A percentile compares a stretch with the other conserved stretches of the same genome.
Evolutionary conservation across 164 flowering plant genomes (phyloP).

Genomic region (Vitis amurensis): DNA sequence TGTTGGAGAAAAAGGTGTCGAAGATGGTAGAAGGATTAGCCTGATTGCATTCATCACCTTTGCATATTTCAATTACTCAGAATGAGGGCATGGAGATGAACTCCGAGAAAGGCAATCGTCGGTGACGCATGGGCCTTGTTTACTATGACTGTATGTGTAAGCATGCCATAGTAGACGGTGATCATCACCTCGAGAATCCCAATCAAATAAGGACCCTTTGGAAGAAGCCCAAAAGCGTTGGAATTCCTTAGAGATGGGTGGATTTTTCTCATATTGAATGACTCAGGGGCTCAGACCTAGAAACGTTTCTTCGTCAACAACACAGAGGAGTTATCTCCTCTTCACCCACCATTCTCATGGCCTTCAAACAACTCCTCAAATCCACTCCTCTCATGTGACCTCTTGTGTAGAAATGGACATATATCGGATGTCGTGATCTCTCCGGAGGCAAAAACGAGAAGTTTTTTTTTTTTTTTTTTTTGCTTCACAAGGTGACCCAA

Average conservation of each 20-base stretch:
- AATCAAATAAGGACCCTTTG: slow-evolving; percentile 67
- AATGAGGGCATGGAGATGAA: slow-evolving; percentile 2
- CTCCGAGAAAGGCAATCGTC: slow-evolving; percentile 4
- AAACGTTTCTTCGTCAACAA: slow-evolving; percentile 11
- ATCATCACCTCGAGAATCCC: slow-evolving; percentile 76
- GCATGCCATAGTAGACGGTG: slow-evolving; percentile 52
- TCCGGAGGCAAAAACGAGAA: too few species aligned
- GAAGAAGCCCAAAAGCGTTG: slow-evolving; percentile 57
- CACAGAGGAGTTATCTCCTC: slow-evolving; percentile 15
- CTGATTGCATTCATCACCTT: neutral
- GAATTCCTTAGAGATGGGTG: slow-evolving; percentile 57
- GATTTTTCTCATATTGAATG: too few species aligned
- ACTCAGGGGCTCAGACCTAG: too few species aligned
- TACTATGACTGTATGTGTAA: slow-evolving; percentile 91
- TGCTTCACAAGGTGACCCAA: too few species aligned
- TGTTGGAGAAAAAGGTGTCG: neutral
- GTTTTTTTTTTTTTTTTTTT: too few species aligned
- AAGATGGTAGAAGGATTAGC: neutral
- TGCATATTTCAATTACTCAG: neutral
- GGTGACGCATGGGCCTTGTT: slow-evolving; percentile 56
- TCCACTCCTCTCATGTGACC: slow-evolving; percentile 5
- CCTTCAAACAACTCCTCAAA: slow-evolving; percentile 16
- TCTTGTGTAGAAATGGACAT: neutral
- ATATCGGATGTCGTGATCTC: too few species aligned
- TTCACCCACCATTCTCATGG: slow-evolving; percentile 15